Percentiles rank a stretch among this genome's conserved stretches.
These are phyloP conservation scores for Fusarium sp. DNA, from an alignment of 2,329 filamentous ascomycete species.

Conservation along the genomic window DNA sequence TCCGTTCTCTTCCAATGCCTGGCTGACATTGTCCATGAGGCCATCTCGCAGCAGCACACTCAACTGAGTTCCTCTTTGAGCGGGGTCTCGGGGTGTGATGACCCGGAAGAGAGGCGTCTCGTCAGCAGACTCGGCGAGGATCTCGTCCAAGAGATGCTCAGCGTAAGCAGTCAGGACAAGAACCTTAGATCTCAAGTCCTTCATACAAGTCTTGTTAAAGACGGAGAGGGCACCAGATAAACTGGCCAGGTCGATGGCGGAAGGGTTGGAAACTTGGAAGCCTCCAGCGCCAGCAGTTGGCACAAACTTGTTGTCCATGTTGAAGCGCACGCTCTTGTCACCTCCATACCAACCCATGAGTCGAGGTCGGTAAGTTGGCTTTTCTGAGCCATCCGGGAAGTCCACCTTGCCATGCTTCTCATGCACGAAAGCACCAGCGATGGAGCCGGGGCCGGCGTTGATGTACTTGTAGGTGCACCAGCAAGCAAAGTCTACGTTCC, in stretches of 20 bases:
- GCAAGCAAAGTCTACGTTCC: conserved; percentile 91
- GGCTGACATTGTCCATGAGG: conserved; percentile 78
- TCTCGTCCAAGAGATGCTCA: conserved; percentile 73
- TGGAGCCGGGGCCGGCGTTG: conserved; percentile 87
- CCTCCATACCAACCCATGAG: conserved; percentile 91
- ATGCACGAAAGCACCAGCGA: conserved; percentile 87
- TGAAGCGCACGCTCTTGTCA: conserved; percentile 82
- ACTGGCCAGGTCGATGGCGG: conserved; percentile 83
- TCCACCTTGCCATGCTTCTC: conserved; percentile 76
- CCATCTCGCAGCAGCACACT: conserved; percentile 80
- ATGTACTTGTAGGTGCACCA: conserved; percentile 98
- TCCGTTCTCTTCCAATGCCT: conserved; percentile 75
- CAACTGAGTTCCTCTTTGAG: conserved; percentile 83
- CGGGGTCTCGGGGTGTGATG: conserved; percentile 79
- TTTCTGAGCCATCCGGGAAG: conserved; percentile 54
- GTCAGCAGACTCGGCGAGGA: conserved; percentile 54
- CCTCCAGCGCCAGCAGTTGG: conserved; percentile 85
- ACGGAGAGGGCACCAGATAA: conserved; percentile 81
- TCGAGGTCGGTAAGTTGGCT: conserved; percentile 71
- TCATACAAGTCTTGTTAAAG: conserved; percentile 81
- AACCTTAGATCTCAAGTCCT: conserved; percentile 78
- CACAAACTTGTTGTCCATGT: conserved; percentile 86
- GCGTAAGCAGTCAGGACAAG: conserved; percentile 83
- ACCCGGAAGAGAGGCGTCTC: conserved; percentile 67
- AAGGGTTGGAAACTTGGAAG: conserved; percentile 89